Percentiles rank a stretch among this genome's conserved stretches.
phyloP scores from a whole-genome alignment of 805 yeast species.

The Candida andamanensis region DNA sequence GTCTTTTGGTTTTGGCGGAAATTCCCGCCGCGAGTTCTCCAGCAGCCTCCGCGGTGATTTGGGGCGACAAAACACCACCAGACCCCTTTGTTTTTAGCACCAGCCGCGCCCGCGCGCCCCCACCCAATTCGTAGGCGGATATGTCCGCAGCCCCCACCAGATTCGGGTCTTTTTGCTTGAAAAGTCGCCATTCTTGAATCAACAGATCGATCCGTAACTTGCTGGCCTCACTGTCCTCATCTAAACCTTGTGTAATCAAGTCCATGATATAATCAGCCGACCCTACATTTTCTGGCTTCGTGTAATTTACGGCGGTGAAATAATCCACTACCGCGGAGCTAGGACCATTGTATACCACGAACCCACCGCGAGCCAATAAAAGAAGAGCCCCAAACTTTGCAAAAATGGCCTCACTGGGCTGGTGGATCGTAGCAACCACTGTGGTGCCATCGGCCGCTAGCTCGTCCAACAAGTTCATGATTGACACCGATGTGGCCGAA shows the following conservation, averaged over 20 bases:
- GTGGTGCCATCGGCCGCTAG: conserved; percentile 62
- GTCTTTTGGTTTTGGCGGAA: conserved; percentile 20
- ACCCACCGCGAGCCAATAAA: conserved; percentile 68
- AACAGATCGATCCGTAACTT: conserved; percentile 20
- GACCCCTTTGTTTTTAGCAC: too few relatives aligned
- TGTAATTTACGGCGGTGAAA: conserved; percentile 47
- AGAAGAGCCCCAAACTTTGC: conserved; percentile 64
- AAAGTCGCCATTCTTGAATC: conserved; percentile 26
- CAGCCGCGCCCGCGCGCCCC: too few relatives aligned
- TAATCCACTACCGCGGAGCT: conserved; percentile 42
- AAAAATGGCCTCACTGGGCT: conserved; percentile 69
- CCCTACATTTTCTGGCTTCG: conserved; percentile 50
- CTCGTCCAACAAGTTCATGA: conserved; percentile 53
- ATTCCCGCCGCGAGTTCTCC: conserved; percentile 1
- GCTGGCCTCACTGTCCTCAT: conserved; percentile 20
- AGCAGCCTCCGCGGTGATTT: not conserved
- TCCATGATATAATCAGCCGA: conserved; percentile 75
- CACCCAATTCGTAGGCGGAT: conserved; percentile 10
- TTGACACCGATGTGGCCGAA: conserved; percentile 68
- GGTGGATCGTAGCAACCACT: conserved; percentile 72
- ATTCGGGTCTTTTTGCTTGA: too few relatives aligned
- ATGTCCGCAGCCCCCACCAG: conserved; percentile 18
- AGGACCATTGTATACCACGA: conserved; percentile 62
- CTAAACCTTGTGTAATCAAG: conserved; percentile 45
- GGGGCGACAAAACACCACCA: conserved; percentile 3